Percentiles rank a stretch among this genome's conserved stretches.
These are phyloP conservation scores for Arxiozyma slooffiae DNA, from an alignment of 1,139 yeast genomes.

Conservation along the genomic window DNA sequence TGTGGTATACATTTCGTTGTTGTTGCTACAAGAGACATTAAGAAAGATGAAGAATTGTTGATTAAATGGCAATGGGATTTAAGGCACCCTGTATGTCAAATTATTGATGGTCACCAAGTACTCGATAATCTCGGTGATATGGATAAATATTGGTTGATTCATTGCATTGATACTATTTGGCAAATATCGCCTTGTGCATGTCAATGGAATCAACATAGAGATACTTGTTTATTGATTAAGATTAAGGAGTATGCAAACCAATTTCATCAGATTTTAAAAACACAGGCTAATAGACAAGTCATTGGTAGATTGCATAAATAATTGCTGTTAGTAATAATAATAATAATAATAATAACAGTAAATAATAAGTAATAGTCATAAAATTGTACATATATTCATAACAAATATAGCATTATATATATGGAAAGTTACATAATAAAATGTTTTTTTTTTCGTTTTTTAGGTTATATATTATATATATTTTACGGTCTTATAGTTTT, in stretches of 20 bases:
- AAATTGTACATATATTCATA: not conserved
- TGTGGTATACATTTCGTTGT: slow-evolving; percentile 38
- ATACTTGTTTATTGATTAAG: slow-evolving; percentile 47
- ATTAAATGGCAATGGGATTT: slow-evolving; percentile 85
- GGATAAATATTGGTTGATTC: slow-evolving; percentile 47
- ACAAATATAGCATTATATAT: not conserved
- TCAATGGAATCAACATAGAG: slow-evolving; percentile 25
- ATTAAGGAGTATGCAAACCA: slow-evolving; percentile 39
- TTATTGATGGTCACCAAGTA: slow-evolving; percentile 30
- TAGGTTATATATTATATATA: not conserved
- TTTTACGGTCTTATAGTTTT: too few relatives aligned
- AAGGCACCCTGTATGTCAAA: slow-evolving; percentile 59
- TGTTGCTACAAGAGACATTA: slow-evolving; percentile 48
- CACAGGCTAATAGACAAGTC: not conserved
- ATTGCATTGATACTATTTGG: slow-evolving; percentile 52
- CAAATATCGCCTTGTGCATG: slow-evolving; percentile 69
- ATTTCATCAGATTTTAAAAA: slow-evolving; percentile 14
- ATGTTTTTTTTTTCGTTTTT: not conserved
- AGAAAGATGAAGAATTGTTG: slow-evolving; percentile 56
- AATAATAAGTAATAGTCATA: too few relatives aligned
- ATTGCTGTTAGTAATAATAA: not conserved
- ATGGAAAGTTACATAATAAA: not conserved
- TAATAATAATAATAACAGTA: too few relatives aligned
- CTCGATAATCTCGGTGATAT: slow-evolving; percentile 33
- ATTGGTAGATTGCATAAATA: not conserved